Percentiles rank a stretch among this genome's conserved stretches.
Evolutionary conservation across 2,329 filamentous ascomycete species (phyloP).

Genomic region (Triangularia verruculosa): DNA sequence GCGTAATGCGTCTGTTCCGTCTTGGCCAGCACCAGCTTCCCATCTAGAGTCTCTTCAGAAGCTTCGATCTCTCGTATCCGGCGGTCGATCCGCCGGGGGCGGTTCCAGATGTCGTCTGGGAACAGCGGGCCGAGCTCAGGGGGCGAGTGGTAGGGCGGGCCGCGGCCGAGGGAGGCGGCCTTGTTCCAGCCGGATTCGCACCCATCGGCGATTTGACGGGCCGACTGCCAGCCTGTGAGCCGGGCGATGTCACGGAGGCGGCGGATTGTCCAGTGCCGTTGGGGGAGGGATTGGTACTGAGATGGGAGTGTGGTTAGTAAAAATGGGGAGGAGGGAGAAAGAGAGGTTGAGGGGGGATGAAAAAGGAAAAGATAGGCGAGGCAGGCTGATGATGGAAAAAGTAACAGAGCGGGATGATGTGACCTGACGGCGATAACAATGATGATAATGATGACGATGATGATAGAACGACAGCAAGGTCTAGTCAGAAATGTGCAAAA

Average conservation of each 20-base stretch:
- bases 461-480: too few relatives aligned
- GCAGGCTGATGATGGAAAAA: not conserved
- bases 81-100: slow-evolving; percentile 49
- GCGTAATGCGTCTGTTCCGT: slow-evolving; percentile 69
- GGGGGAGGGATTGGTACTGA: slow-evolving; percentile 67
- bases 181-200: slow-evolving; percentile 84
- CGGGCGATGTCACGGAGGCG: slow-evolving; percentile 72
- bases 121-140: slow-evolving; percentile 38
- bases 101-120: slow-evolving; percentile 46
- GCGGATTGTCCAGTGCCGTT: slow-evolving; percentile 75
- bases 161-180: slow-evolving; percentile 67
- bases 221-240: slow-evolving; percentile 84
- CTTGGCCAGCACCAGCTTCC: slow-evolving; percentile 56
- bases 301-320: not conserved
- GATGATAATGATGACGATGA: not conserved
- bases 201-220: slow-evolving; percentile 74
- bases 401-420: not conserved
- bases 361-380: not conserved
- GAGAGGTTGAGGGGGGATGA: not conserved
- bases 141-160: slow-evolving; percentile 66
- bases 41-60: slow-evolving; percentile 32
- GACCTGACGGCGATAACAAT: not conserved
- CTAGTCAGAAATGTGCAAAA: too few relatives aligned
- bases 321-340: not conserved
- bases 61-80: slow-evolving; percentile 48